These are phyloP conservation scores for Ophiostoma australiae DNA, from an alignment of 2,329 filamentous ascomycete genomes.

Conservation along the genomic window DNA sequence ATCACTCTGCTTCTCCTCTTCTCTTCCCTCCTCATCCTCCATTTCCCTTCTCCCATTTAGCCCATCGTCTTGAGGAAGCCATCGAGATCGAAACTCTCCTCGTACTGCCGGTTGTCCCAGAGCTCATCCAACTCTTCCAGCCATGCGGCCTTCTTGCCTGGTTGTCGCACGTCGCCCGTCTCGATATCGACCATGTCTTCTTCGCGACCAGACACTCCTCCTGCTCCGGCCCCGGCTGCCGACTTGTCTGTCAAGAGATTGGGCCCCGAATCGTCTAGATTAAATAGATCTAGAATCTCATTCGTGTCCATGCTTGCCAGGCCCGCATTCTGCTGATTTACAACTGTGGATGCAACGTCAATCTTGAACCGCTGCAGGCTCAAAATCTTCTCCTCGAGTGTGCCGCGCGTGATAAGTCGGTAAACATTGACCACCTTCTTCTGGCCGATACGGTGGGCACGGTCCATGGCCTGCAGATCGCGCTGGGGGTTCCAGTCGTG, in stretches of 20 bases:
- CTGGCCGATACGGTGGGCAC: conserved; percentile 94
- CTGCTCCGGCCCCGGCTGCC: conserved; percentile 38
- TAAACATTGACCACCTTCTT: conserved; percentile 99
- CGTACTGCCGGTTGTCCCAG: conserved; percentile 96
- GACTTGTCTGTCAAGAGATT: conserved; percentile 56
- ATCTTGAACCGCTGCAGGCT: conserved; percentile 99
- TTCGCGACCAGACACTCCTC: conserved; percentile 50
- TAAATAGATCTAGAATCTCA: conserved; percentile 95
- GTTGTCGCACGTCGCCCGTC: conserved; percentile 84
- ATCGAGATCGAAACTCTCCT: conserved; percentile 95
- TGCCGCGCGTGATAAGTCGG: conserved; percentile 89
- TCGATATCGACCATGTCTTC: conserved; percentile 91
- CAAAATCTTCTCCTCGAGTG: conserved; percentile 96
- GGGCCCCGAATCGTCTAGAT: conserved; percentile 72
- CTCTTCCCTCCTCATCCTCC: background rate
- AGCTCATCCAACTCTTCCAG: conserved; percentile 91
- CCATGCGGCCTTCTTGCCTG: conserved; percentile 89
- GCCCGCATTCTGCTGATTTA: conserved; percentile 97
- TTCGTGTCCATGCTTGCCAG: conserved; percentile 96
- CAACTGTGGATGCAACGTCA: conserved; percentile 93
- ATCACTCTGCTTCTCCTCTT: background rate
- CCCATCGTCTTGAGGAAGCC: conserved; percentile 95
- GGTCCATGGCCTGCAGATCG: conserved; percentile 98
- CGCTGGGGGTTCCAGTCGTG: conserved; percentile 99
- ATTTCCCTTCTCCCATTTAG: conserved; percentile 30